A percentile compares a stretch with the other conserved stretches of the same genome.
These are phyloP conservation scores for Collybiopsis confluens DNA, from an alignment of 768 basidiomycete species.

Conservation along the genomic window DNA sequence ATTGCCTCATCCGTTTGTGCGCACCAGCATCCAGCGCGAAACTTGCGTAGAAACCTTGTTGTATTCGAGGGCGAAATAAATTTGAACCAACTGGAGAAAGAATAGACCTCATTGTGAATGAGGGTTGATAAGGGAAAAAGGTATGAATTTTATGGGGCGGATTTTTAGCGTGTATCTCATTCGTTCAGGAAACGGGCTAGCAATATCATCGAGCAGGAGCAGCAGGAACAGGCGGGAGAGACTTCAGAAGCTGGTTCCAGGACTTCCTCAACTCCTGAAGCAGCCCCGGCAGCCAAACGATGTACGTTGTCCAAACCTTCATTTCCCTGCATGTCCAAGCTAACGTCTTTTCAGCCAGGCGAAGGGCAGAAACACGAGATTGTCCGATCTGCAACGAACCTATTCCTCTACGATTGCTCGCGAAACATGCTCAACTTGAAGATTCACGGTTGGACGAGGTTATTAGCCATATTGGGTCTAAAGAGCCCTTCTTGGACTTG, in stretches of 20 bases:
- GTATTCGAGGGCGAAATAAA: too few relatives aligned
- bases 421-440: conserved; percentile 61
- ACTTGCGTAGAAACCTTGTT: neutral
- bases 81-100: too few relatives aligned
- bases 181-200: conserved; percentile 6
- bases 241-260: conserved; percentile 2
- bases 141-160: too few relatives aligned
- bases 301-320: neutral
- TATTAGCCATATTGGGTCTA: conserved; percentile 57
- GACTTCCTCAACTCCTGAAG: neutral
- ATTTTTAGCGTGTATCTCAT: neutral
- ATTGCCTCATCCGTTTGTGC: neutral
- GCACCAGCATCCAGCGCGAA: conserved; percentile 1
- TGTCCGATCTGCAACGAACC: conserved; percentile 74
- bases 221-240: neutral
- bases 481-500: conserved; percentile 49
- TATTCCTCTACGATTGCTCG: conserved; percentile 71
- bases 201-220: too few relatives aligned
- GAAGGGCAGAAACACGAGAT: conserved; percentile 67
- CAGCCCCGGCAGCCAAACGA: conserved; percentile 2
- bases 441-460: conserved; percentile 66
- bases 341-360: conserved; percentile 36
- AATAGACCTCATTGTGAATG: too few relatives aligned
- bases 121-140: conserved; percentile 1
- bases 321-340: neutral